Evolutionary conservation across 2,329 filamentous ascomycete species (phyloP).

Genomic region (Fusarium nanum): DNA sequence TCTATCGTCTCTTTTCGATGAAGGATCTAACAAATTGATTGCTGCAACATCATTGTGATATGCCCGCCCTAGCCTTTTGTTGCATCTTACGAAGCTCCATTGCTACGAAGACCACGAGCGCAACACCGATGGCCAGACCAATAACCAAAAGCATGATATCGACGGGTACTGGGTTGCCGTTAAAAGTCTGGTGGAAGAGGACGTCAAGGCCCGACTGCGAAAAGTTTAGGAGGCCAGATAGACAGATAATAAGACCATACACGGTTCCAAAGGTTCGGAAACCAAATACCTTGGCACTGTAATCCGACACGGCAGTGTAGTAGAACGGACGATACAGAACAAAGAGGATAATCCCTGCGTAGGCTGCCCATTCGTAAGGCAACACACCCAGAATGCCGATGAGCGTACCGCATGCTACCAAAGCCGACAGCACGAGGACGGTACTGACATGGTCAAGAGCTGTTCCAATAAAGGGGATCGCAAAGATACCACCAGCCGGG

Average conservation of each 20-base stretch:
- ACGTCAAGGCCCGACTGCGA: conserved; percentile 83
- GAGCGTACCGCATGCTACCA: conserved; percentile 77
- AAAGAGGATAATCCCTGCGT: conserved; percentile 81
- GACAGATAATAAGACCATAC: conserved; percentile 90
- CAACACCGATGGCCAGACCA: conserved; percentile 72
- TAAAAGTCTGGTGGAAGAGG: conserved; percentile 78
- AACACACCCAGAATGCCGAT: conserved; percentile 84
- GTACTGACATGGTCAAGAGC: conserved; percentile 83
- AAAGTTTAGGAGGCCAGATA: conserved; percentile 87
- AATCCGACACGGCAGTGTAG: conserved; percentile 91
- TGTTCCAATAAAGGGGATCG: conserved; percentile 85
- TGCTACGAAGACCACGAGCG: conserved; percentile 74
- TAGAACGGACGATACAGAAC: conserved; percentile 89
- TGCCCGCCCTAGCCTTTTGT: conserved; percentile 43
- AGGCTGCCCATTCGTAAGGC: conserved; percentile 75
- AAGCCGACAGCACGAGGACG: conserved; percentile 73
- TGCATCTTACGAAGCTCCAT: conserved; percentile 53
- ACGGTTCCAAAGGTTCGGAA: conserved; percentile 93
- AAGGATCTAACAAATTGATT: background rate
- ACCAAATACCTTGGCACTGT: conserved; percentile 90
- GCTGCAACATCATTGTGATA: conserved; percentile 22
- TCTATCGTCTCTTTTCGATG: no score
- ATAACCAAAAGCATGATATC: conserved; percentile 74
- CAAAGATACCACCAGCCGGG: conserved; percentile 83
- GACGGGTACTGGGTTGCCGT: conserved; percentile 79